Evolutionary conservation across 148 eudicot species (phyloP).

Genomic region (Euryodendron excelsum): DNA sequence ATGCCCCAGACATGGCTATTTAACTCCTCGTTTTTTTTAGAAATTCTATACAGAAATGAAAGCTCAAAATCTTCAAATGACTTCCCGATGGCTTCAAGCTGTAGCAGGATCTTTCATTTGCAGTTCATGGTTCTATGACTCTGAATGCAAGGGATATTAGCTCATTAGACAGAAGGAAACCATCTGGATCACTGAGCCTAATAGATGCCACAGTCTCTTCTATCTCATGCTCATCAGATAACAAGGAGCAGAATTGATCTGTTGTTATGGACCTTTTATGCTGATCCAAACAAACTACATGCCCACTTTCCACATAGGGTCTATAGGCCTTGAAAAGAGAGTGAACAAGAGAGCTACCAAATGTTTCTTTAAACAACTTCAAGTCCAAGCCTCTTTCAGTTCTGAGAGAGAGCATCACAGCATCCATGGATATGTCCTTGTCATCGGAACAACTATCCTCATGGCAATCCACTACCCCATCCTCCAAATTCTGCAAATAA

Average conservation of each 20-base stretch:
- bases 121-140: conserved; percentile 52
- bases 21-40: background rate
- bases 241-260: conserved; percentile 41
- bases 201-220: conserved; percentile 45
- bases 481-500: conserved; percentile 66
- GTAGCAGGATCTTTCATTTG: background rate
- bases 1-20: background rate
- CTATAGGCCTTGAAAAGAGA: conserved; percentile 56
- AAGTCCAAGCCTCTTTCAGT: conserved; percentile 78
- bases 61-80: background rate
- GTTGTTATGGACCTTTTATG: conserved; percentile 41
- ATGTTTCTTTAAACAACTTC: conserved; percentile 49
- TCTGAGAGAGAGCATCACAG: conserved; percentile 85
- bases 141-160: conserved; percentile 80
- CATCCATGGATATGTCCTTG: conserved; percentile 75
- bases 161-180: conserved; percentile 88
- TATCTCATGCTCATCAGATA: conserved; percentile 30
- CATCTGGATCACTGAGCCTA: conserved; percentile 91
- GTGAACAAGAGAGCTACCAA: conserved; percentile 50
- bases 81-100: background rate
- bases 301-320: conserved; percentile 80
- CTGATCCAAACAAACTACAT: conserved; percentile 61
- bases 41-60: background rate
- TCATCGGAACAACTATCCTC: conserved; percentile 28
- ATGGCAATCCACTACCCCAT: conserved; percentile 25